phyloP scores from a whole-genome alignment of 1,139 yeast species.

The Protomyces pachydermus region DNA sequence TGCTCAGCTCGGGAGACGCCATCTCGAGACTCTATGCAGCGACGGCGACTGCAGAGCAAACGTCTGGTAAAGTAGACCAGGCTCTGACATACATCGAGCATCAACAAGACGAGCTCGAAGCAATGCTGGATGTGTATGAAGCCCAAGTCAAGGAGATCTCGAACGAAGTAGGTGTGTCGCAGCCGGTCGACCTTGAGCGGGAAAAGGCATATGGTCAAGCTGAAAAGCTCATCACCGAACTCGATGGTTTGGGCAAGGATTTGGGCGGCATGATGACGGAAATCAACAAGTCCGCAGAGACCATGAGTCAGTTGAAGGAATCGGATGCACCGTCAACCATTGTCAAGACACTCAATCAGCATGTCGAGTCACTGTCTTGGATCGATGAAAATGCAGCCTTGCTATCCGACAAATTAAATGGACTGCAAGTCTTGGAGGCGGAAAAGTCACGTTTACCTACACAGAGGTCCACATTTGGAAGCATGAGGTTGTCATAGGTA shows the following conservation, averaged over 20 bases:
- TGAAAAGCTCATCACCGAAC: slow-evolving; percentile 73
- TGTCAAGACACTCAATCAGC: slow-evolving; percentile 77
- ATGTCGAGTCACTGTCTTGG: slow-evolving; percentile 82
- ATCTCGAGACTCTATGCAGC: slow-evolving; percentile 73
- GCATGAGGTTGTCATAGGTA: background rate
- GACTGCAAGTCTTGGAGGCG: slow-evolving; percentile 33
- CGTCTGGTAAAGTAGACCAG: slow-evolving; percentile 81
- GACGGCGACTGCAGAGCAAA: slow-evolving; percentile 75
- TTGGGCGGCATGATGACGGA: slow-evolving; percentile 73
- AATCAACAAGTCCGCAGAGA: slow-evolving; percentile 79
- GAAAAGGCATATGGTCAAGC: slow-evolving; percentile 81
- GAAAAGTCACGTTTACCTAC: background rate
- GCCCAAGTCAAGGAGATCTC: slow-evolving; percentile 61
- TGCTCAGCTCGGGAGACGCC: slow-evolving; percentile 81
- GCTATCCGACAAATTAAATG: slow-evolving; percentile 61
- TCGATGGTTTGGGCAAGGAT: slow-evolving; percentile 71
- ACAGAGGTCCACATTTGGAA: background rate
- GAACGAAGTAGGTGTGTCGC: slow-evolving; percentile 39
- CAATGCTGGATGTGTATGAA: slow-evolving; percentile 77
- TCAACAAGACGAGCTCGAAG: slow-evolving; percentile 88
- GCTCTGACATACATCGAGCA: slow-evolving; percentile 77
- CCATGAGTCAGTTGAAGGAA: slow-evolving; percentile 58
- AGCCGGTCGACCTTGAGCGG: slow-evolving; percentile 70
- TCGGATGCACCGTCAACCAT: slow-evolving; percentile 50
- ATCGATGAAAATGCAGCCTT: slow-evolving; percentile 67